Percentiles rank a stretch among this genome's conserved stretches.
Evolutionary conservation across 2,329 filamentous ascomycete genomes (phyloP).

Genomic region (Fusarium guadeloupense): DNA sequence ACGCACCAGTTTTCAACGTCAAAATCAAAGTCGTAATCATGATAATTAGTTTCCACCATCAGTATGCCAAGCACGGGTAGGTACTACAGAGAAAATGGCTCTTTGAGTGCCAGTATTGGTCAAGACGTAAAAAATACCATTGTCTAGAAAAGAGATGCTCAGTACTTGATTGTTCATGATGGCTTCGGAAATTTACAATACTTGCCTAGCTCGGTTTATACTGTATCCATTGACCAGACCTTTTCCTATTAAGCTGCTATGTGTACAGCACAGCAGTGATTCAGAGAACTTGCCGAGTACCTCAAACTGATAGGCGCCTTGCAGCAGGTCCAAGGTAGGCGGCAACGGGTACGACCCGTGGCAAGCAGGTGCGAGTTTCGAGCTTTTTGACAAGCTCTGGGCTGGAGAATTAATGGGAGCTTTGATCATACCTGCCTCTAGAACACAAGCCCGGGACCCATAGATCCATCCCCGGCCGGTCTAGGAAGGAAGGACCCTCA

Average conservation of each 20-base stretch:
- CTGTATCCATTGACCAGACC: background rate
- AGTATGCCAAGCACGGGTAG: background rate
- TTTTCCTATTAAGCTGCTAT: background rate
- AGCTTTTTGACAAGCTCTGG: constrained; percentile 6
- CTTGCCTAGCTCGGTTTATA: background rate
- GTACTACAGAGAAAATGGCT: background rate
- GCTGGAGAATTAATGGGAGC: background rate
- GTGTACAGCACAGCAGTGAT: background rate
- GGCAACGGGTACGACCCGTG: constrained; percentile 28
- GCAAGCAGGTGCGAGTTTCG: constrained; percentile 30
- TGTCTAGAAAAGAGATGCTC: background rate
- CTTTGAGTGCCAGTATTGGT: background rate
- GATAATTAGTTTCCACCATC: constrained; percentile 4
- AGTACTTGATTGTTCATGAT: constrained; percentile 14
- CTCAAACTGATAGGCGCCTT: constrained; percentile 15
- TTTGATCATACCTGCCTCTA: constrained; percentile 21
- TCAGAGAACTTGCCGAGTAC: constrained; percentile 12
- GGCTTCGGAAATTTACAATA: background rate
- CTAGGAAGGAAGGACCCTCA: constrained; percentile 15
- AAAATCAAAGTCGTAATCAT: constrained; percentile 19
- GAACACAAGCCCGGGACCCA: constrained; percentile 21
- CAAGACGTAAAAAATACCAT: background rate
- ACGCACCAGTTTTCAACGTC: constrained; percentile 19
- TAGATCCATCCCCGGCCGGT: constrained; percentile 22
- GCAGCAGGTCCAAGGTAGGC: constrained; percentile 3